Base-by-base conservation (phyloP, 345 rosid genomes). In the Gossypium arboreum region DNA sequence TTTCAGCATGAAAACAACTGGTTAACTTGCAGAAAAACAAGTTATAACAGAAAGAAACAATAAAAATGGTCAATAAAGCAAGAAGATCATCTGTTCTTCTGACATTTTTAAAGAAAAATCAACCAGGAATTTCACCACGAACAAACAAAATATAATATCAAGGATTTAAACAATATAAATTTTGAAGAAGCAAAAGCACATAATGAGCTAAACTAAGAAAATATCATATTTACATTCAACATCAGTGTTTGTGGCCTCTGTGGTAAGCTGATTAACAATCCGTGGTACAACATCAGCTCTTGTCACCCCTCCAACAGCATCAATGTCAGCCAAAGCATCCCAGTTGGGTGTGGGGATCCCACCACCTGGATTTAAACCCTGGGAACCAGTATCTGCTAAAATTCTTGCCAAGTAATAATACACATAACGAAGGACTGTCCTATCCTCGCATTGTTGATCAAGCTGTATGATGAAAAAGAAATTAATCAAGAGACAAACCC, bases 301-400 rank as follows among this genome's bases (percentile, higher is more conserved):
- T 2, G 99, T 96, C 62, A 96, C 98, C 77, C 99, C 98, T 71
- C 99, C 99, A 84, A 82, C 88, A 66, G 97, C 92, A 88, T 93
- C 99, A 72, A 96, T 92, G 80, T 93, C 98, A 79, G 99, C 99
- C 47, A 93, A 83, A 59, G 99, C 99, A 86, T 96, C 99, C 99
- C 99, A 96, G 76, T 96, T 96, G 55, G 99, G 99, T 69, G 99
- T 96, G 29, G 99, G 99, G 59, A 96, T 93, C 58, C 99, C 99
- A 79, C 99, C 99, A 59, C 98, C 99, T 43, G 97, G 87, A 85
- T 86, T 95, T 79, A 90, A 79, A 71, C 96, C 96, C 80, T 91
- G 90, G 16, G 89, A 74, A 74, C 97, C 97, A 67, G 90, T 85
- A 76, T 93, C 99, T 2, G 99, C 87, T 79, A 95, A 82, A 76